Conservation (phyloP, 306 rosid genomes). For the Ziziphus jujuba region DNA sequence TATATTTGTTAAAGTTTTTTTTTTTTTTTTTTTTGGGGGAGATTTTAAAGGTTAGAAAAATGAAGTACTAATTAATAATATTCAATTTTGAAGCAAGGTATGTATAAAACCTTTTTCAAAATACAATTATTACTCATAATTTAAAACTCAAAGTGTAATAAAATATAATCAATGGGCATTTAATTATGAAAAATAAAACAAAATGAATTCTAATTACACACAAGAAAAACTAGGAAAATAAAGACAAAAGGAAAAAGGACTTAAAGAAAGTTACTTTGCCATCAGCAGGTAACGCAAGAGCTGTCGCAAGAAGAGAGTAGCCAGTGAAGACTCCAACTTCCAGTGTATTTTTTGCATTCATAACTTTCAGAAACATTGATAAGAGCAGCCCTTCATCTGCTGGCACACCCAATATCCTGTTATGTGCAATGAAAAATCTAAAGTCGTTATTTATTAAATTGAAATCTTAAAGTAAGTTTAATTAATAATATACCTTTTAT, state of each 20-base stretch:
- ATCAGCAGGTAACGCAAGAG: conserved; percentile 54
- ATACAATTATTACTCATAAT: too few relatives aligned
- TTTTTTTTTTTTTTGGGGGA: background rate
- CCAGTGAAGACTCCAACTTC: conserved; percentile 70
- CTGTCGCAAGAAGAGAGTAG: conserved; percentile 66
- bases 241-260: too few relatives aligned
- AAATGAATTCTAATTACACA: too few relatives aligned
- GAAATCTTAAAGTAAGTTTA: too few relatives aligned
- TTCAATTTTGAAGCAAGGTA: too few relatives aligned
- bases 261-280: conserved; percentile 30
- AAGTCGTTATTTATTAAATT: background rate
- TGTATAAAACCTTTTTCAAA: too few relatives aligned
- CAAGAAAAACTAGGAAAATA: too few relatives aligned
- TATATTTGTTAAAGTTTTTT: background rate
- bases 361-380: conserved; percentile 47
- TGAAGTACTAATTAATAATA: background rate
- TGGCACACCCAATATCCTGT: conserved; percentile 47
- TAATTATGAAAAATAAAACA: background rate
- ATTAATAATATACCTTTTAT: too few relatives aligned
- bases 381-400: conserved; percentile 54
- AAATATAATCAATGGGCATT: background rate
- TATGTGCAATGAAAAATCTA: conserved; percentile 3
- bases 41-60: too few relatives aligned
- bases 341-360: conserved; percentile 59
- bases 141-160: too few relatives aligned